These are phyloP conservation scores for Camellia lanceoleosa DNA, from an alignment of 148 eudicot species.

Conservation along the genomic window DNA sequence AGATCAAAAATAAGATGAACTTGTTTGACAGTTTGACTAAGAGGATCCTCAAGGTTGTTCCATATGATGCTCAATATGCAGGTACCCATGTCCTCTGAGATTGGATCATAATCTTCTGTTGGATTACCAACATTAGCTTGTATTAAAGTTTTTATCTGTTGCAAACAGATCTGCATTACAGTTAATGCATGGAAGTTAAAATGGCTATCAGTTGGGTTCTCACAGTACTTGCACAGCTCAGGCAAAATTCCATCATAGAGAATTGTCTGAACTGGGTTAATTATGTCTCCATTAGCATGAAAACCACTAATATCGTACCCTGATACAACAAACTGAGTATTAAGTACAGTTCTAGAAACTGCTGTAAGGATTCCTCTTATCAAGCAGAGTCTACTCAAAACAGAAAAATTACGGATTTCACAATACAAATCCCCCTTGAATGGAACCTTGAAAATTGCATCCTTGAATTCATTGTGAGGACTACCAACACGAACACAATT, in stretches of 20 bases:
- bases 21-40: conserved; percentile 97
- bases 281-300: conserved; percentile 24
- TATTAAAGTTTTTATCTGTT: conserved; percentile 85
- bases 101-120: conserved; percentile 36
- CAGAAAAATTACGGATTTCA: conserved; percentile 49
- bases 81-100: conserved; percentile 64
- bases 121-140: conserved; percentile 41
- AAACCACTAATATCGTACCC: conserved; percentile 17
- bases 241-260: conserved; percentile 87
- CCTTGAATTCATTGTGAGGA: conserved; percentile 24
- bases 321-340: conserved; percentile 37
- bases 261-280: conserved; percentile 37
- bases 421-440: conserved; percentile 54
- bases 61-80: conserved; percentile 72
- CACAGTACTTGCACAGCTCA: conserved; percentile 77
- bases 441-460: conserved; percentile 46
- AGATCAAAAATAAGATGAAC: conserved; percentile 94
- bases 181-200: conserved; percentile 91
- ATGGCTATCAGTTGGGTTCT: conserved; percentile 92
- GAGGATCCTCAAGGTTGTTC: conserved; percentile 95
- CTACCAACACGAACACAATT: conserved; percentile 26
- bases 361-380: conserved; percentile 90
- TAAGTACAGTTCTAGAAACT: conserved; percentile 71
- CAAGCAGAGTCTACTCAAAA: conserved; percentile 79
- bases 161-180: conserved; percentile 93